Base-by-base conservation (phyloP, 1,284 basidiomycete genomes). In the Microbotryum silenes-acaulis region DNA sequence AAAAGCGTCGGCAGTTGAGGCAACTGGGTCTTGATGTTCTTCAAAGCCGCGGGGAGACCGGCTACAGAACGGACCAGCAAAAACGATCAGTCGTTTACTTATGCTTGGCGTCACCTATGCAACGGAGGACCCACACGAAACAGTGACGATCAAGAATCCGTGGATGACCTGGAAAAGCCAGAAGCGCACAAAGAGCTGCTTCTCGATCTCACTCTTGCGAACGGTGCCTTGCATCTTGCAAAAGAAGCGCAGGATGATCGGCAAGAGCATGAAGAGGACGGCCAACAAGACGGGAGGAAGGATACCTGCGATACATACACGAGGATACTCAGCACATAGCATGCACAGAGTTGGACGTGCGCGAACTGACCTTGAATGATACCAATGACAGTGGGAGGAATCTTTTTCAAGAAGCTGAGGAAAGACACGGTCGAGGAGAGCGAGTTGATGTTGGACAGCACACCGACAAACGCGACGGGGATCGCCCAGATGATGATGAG, bases 211-310 rank as follows among this genome's bases (percentile, higher is more conserved):
- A 42, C 37, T 61, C 86, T 42, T 42, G 37, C 37, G 37, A 18
- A 42, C 37, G 37, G 37, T 42, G 16, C 37, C 37, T 42, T 42
- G 37, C 37, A 42, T 42, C 37, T 42, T 42, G 37, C 37, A 42
- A 18, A 42, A 42, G 37, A 42, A 42, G 12, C 37, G 82, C 59
- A 97, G 77, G 25, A 94, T 73, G 67, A 92, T 88, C 3, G 92
- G 91, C 18, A 96, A 79, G 3, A 96, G 80, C 83, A 89, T 85
- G 83, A 92, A 91, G 56, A 97, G 80, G 33, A 94, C 80, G 0
- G 91, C 88, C 49, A 97, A 83, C 52, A 89, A 72, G 8, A 88
- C 86, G 0, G 90, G 82, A 6, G 93, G 90, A 2, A 94, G 78
- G 62, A 96, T 84, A 82, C 37, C 37, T 42, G 37, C 16, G 37